Conservation (phyloP, 345 rosid genomes). For the Combretum micranthum region DNA sequence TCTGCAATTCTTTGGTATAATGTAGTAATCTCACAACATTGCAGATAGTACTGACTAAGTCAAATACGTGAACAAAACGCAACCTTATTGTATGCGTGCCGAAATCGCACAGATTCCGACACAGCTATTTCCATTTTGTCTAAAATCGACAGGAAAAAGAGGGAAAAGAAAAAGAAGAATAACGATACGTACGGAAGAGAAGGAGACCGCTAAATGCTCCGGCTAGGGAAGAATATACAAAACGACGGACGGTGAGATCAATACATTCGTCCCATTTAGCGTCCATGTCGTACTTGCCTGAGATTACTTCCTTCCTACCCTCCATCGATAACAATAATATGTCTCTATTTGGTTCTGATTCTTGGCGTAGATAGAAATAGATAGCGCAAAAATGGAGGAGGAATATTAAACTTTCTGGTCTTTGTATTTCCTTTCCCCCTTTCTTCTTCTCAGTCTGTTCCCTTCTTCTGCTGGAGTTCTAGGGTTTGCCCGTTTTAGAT, state of each 20-base stretch:
- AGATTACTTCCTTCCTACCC: constrained; percentile 24
- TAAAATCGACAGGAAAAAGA: background rate
- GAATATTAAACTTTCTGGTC: too few species aligned
- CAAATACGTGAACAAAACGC: too few species aligned
- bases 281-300: constrained; percentile 43
- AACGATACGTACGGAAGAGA: constrained; percentile 56
- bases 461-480: too few species aligned
- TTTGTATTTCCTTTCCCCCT: too few species aligned
- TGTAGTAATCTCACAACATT: too few species aligned
- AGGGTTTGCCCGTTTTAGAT: too few species aligned
- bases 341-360: background rate
- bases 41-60: too few species aligned
- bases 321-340: constrained; percentile 24
- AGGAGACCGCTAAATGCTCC: constrained; percentile 86
- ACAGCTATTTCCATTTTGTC: background rate
- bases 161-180: background rate
- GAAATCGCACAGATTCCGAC: too few species aligned
- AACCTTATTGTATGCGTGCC: too few species aligned
- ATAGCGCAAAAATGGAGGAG: too few species aligned
- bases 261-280: constrained; percentile 90
- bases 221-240: constrained; percentile 71
- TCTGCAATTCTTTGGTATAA: background rate
- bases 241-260: constrained; percentile 79
- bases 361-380: background rate
- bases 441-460: background rate